Evolutionary conservation across 2,329 filamentous ascomycete species (phyloP).

Genomic region (Xylariaceae sp.): DNA sequence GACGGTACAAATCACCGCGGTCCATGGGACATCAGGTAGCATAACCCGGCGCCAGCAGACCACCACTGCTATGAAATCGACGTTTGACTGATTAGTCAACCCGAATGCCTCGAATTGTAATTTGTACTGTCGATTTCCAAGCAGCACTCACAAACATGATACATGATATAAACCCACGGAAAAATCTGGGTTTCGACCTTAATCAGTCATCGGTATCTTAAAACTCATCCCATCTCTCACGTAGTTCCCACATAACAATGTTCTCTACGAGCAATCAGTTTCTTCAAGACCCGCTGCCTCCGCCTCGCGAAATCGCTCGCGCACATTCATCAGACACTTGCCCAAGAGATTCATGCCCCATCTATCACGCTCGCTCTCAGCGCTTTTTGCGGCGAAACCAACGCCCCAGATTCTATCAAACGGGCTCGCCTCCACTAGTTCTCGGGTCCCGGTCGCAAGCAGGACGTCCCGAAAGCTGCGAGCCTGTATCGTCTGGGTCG

Average conservation of each 20-base stretch:
- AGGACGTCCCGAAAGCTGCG: slow-evolving; percentile 45
- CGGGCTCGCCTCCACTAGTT: slow-evolving; percentile 60
- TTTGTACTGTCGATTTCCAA: background rate
- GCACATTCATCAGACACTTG: slow-evolving; percentile 56
- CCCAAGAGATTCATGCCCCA: slow-evolving; percentile 66
- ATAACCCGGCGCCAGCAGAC: slow-evolving; percentile 10
- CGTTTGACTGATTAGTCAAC: background rate
- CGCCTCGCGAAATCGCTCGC: slow-evolving; percentile 45
- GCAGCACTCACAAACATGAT: background rate
- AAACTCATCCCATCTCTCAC: background rate
- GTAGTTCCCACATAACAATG: background rate
- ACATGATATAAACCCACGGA: background rate
- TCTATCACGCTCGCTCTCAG: slow-evolving; percentile 40
- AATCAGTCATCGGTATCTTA: background rate
- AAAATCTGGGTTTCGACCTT: background rate
- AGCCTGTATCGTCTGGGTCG: slow-evolving; percentile 30
- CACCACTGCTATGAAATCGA: slow-evolving; percentile 5
- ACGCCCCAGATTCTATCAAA: slow-evolving; percentile 63
- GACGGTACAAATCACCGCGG: slow-evolving; percentile 27
- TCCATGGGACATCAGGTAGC: slow-evolving; percentile 16
- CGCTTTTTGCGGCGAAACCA: slow-evolving; percentile 52
- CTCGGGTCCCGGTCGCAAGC: slow-evolving; percentile 54
- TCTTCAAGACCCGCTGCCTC: slow-evolving; percentile 2
- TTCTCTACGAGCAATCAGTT: background rate
- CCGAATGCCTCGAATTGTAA: background rate